A percentile compares a stretch with the other conserved stretches of the same genome.
Conservation (phyloP, 352 stramenopile species). For the Phytopythium boreale region DNA sequence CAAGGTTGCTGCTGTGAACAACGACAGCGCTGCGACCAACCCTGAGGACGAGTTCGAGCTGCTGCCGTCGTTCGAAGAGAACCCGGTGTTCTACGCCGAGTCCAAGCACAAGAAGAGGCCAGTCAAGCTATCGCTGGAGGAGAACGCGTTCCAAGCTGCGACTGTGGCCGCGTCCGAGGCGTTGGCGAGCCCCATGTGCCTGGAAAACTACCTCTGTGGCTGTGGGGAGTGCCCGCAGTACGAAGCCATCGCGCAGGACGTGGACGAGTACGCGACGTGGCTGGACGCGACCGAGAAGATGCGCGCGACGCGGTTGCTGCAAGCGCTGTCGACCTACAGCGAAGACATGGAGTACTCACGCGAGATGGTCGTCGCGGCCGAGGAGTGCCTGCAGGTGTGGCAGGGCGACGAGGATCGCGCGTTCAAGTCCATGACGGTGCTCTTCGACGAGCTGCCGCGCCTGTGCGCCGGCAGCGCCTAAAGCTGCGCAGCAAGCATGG, state of each 20-base stretch:
- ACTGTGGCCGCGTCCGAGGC: neutral
- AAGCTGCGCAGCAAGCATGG: neutral
- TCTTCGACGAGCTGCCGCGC: conserved; percentile 60
- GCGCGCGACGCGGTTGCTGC: conserved; percentile 52
- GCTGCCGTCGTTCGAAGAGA: neutral
- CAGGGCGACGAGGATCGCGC: conserved; percentile 61
- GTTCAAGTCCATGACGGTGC: conserved; percentile 65
- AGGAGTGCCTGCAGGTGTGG: conserved; percentile 67
- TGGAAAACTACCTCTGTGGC: conserved; percentile 60
- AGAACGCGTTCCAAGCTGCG: neutral
- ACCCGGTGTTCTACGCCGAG: conserved; percentile 9
- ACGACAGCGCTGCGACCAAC: neutral
- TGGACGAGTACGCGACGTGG: conserved; percentile 27
- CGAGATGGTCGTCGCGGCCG: conserved; percentile 60
- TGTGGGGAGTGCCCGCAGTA: conserved; percentile 68
- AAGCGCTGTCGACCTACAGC: conserved; percentile 77
- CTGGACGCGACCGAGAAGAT: conserved; percentile 24
- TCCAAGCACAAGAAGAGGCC: conserved; percentile 2
- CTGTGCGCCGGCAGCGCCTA: conserved; percentile 31
- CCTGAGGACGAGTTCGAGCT: conserved; percentile 8
- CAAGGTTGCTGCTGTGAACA: neutral
- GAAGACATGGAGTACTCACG: conserved; percentile 55
- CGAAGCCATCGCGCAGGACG: conserved; percentile 44
- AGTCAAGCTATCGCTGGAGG: neutral
- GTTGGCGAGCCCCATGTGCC: conserved; percentile 19